These are phyloP conservation scores for Amaranthus palmeri DNA, from an alignment of 148 eudicot species.

Conservation along the genomic window DNA sequence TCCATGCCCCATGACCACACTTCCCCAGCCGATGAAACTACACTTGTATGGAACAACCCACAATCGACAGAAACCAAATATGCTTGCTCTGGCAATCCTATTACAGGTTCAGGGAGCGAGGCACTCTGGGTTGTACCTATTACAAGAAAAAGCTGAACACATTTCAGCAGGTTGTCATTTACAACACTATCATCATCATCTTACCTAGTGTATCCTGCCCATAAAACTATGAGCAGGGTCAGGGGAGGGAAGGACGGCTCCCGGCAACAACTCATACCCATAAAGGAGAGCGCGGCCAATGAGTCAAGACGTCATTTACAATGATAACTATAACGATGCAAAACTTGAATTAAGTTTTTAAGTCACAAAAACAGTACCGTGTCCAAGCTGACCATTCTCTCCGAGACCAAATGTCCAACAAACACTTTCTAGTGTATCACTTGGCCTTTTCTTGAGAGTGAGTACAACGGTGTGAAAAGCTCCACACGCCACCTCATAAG, in stretches of 20 bases:
- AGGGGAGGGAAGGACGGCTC: too few species aligned
- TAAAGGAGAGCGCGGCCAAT: too few species aligned
- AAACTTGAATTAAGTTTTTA: neutral
- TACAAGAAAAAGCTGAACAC: too few species aligned
- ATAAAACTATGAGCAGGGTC: too few species aligned
- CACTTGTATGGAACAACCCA: slow-evolving; percentile 79
- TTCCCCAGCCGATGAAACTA: slow-evolving; percentile 69
- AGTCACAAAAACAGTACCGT: slow-evolving; percentile 26
- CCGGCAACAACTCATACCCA: too few species aligned
- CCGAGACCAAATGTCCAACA: slow-evolving; percentile 91
- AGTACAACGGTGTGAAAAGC: slow-evolving; percentile 72
- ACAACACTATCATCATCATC: too few species aligned
- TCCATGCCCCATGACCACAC: slow-evolving; percentile 99
- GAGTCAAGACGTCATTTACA: too few species aligned
- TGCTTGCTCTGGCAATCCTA: slow-evolving; percentile 37
- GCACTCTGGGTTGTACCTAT: slow-evolving; percentile 42
- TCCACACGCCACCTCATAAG: slow-evolving; percentile 74
- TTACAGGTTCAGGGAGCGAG: slow-evolving; percentile 46
- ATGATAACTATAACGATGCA: neutral
- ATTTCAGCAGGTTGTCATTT: too few species aligned
- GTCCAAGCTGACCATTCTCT: slow-evolving; percentile 84
- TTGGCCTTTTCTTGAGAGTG: slow-evolving; percentile 41
- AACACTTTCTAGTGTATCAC: slow-evolving; percentile 42
- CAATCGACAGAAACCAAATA: slow-evolving; percentile 64
- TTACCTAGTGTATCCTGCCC: too few species aligned